A percentile compares a stretch with the other conserved stretches of the same genome.
phyloP scores from a whole-genome alignment of 2,329 filamentous ascomycete genomes.

The Zymoseptoria tritici region DNA sequence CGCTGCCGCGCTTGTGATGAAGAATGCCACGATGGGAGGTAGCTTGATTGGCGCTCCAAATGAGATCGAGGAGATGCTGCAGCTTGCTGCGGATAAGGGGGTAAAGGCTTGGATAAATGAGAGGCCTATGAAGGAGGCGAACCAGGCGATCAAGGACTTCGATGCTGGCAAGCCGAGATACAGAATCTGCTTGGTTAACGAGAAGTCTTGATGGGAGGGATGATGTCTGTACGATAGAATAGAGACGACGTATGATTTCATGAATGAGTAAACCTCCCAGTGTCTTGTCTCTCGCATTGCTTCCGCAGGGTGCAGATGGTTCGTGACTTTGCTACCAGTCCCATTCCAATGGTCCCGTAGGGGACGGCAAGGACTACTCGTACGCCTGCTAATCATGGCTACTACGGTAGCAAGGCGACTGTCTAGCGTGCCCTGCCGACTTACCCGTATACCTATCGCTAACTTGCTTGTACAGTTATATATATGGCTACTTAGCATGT shows the following conservation, averaged over 20 bases:
- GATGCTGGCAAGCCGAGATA: slow-evolving; percentile 47
- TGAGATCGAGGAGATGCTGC: slow-evolving; percentile 55
- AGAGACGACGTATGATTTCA: background rate
- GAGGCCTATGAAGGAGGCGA: slow-evolving; percentile 50
- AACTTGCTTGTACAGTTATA: too few relatives aligned
- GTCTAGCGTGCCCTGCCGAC: too few relatives aligned
- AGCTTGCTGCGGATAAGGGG: slow-evolving; percentile 51
- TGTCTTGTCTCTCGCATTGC: too few relatives aligned
- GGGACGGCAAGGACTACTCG: too few relatives aligned
- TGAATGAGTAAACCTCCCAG: background rate
- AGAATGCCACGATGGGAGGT: slow-evolving; percentile 41
- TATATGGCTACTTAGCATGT: too few relatives aligned
- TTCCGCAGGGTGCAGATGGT: too few relatives aligned
- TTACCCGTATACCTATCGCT: too few relatives aligned
- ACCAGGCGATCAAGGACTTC: slow-evolving; percentile 51
- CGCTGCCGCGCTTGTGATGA: slow-evolving; percentile 52
- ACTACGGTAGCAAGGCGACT: too few relatives aligned
- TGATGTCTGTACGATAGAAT: background rate
- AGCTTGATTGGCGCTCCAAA: slow-evolving; percentile 44
- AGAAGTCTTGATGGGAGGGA: background rate
- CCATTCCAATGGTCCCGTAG: too few relatives aligned
- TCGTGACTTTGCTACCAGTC: too few relatives aligned
- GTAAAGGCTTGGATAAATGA: slow-evolving; percentile 57
- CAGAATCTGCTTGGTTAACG: slow-evolving; percentile 34
- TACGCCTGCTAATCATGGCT: too few relatives aligned